Percentiles rank a stretch among this genome's conserved stretches.
Conservation (phyloP, 768 basidiomycete genomes). For the Lanmaoa pseudosensibilis region DNA sequence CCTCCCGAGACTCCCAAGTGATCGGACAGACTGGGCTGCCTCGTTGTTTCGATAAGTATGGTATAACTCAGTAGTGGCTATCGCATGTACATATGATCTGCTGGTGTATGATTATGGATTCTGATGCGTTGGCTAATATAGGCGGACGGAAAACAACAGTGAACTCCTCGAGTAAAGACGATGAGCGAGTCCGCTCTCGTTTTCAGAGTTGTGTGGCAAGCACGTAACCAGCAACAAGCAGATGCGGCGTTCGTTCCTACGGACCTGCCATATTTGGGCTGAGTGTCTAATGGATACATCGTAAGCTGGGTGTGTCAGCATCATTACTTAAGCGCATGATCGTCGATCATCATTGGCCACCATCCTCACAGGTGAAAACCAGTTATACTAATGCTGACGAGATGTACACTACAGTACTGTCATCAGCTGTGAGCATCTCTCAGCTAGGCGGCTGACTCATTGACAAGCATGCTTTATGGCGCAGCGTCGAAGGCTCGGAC, state of each 20-base stretch:
- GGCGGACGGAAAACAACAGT: not conserved
- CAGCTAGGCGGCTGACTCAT: not conserved
- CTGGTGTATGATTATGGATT: not conserved
- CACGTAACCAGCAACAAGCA: too few relatives aligned
- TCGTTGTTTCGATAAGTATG: not conserved
- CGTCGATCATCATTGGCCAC: too few relatives aligned
- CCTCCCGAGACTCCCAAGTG: constrained; percentile 11
- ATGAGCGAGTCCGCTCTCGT: too few relatives aligned
- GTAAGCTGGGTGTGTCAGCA: not conserved
- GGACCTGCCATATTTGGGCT: not conserved
- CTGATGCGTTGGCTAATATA: not conserved
- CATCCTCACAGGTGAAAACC: not conserved
- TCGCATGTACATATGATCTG: not conserved
- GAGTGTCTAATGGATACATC: not conserved
- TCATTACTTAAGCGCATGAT: too few relatives aligned
- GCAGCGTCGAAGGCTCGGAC: not conserved
- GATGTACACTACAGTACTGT: not conserved
- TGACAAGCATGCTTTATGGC: not conserved
- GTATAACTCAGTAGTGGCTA: not conserved
- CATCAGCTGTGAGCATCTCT: not conserved
- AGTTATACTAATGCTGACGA: not conserved
- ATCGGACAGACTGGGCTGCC: not conserved
- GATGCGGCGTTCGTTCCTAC: too few relatives aligned
- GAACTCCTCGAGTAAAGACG: not conserved
- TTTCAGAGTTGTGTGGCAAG: too few relatives aligned